A percentile compares a stretch with the other conserved stretches of the same genome.
phyloP scores from a whole-genome alignment of 495 filamentous ascomycete species.

The Xylaria intraflava region DNA sequence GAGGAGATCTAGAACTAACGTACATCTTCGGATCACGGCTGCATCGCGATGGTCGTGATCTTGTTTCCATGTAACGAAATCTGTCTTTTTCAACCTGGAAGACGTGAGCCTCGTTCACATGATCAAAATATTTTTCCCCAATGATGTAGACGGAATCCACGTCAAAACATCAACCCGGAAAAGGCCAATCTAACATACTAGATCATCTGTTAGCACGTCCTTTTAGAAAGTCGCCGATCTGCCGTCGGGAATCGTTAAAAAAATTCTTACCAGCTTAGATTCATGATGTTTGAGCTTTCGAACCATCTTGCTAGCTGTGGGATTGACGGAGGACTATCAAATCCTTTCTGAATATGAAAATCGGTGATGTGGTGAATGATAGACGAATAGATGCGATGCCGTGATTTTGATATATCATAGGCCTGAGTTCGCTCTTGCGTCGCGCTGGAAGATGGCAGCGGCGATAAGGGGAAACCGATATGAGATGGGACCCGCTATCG shows the following conservation, averaged over 20 bases:
- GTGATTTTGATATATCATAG: constrained; percentile 8
- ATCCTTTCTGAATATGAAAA: neutral
- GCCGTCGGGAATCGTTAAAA: neutral
- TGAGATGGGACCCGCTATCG: neutral
- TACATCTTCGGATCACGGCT: constrained; percentile 65
- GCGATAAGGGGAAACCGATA: constrained; percentile 4
- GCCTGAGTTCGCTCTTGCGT: constrained; percentile 12
- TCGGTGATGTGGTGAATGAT: neutral
- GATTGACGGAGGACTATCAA: neutral
- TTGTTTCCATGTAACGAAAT: constrained; percentile 88
- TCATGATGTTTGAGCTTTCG: constrained; percentile 92
- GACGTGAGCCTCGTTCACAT: constrained; percentile 42
- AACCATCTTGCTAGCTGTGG: constrained; percentile 54
- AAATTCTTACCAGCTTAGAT: constrained; percentile 39
- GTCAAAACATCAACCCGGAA: neutral
- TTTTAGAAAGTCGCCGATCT: neutral
- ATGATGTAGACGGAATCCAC: neutral
- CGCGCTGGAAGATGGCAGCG: neutral
- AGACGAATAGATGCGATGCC: neutral
- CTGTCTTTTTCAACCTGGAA: constrained; percentile 69
- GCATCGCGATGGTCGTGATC: constrained; percentile 80
- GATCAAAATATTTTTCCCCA: neutral
- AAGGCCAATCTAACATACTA: constrained; percentile 8
- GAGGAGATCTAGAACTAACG: neutral
- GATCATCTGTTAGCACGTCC: constrained; percentile 5